A percentile compares a stretch with the other conserved stretches of the same genome.
phyloP scores from a whole-genome alignment of 108 stramenopile species.

The Cyclotella atomus region DNA sequence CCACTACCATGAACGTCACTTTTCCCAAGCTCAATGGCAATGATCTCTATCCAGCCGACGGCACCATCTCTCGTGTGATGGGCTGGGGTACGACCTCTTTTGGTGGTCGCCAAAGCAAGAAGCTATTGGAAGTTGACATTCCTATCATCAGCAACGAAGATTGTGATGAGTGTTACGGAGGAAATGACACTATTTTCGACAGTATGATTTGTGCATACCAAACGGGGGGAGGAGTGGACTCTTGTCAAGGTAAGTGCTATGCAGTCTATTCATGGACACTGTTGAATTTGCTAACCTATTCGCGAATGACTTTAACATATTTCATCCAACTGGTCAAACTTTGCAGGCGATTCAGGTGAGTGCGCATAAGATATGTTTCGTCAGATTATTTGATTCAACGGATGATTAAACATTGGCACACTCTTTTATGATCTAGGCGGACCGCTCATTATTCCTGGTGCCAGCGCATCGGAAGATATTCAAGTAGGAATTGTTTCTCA shows the following conservation, averaged over 20 bases:
- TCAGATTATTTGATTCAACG: background rate
- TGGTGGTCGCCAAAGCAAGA: background rate
- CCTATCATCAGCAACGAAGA: background rate
- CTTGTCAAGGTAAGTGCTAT: too few species aligned
- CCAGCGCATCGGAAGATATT: slow-evolving; percentile 11
- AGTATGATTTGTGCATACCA: background rate
- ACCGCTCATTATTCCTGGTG: slow-evolving; percentile 14
- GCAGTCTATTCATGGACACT: too few species aligned
- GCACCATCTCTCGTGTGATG: background rate
- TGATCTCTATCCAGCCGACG: background rate
- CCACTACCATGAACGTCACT: background rate
- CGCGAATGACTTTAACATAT: too few species aligned
- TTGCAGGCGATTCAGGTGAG: too few species aligned
- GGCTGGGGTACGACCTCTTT: background rate
- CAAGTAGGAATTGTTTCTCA: slow-evolving; percentile 50
- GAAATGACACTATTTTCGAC: background rate
- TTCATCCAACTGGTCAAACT: too few species aligned
- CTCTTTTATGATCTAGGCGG: too few species aligned
- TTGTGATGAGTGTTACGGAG: background rate
- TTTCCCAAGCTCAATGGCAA: background rate
- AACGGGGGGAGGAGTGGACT: too few species aligned
- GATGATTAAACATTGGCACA: background rate
- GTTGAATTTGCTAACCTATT: too few species aligned
- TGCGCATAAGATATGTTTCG: too few species aligned
- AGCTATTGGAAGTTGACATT: background rate